Evolutionary conservation across 805 yeast genomes (phyloP), one percentile per base, ranked within the genome.

Genomic region (Saccharomycopsis olivae): DNA sequence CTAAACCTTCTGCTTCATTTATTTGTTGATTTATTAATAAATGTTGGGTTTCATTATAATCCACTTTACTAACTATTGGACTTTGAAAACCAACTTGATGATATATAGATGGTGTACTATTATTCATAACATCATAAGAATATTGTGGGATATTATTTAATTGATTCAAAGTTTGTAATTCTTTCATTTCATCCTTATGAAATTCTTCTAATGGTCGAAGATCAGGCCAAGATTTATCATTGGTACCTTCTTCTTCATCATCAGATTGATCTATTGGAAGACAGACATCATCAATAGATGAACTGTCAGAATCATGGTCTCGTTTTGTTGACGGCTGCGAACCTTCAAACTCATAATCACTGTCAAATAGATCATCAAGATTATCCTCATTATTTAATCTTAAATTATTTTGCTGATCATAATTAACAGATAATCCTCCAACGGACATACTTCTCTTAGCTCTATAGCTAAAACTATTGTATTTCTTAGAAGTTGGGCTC

Each of bases 271-370:
- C 88, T 29, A 87, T 66, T 0, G 95, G 95, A 57, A 86, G 75
- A 53, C 96, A 89, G 16, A 89, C 98, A 58, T 89, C 98, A 54
- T 81, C 88, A 43, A 89, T 60, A 1, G 95, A 82, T 0, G 94
- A 77, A 25, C 73, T 71, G 37, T 72, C 75, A 2, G 44, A 34
- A 21, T 43, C 35, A 21, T 40, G 34, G 18, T 16, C 18, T n/a
- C 18, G 30, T 24, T 36, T 35, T 2, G 39, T 27, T 3, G 39
- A 38, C 2, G 44, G 41, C 11, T 41, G 47, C 3, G 47, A 42
- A 4, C 40, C 43, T 20, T 41, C 45, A 27, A 33, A 33, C 8
- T 41, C 41, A 16, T 43, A 39, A 17, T 43, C 47, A 24, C 46
- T 42, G 24, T 45, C 48, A 23, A 45, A 33, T 5, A 45, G 27